Percentiles rank a stretch among this genome's conserved stretches.
phyloP scores from a whole-genome alignment of 2,329 filamentous ascomycete genomes.

The Balansia obtecta region DNA sequence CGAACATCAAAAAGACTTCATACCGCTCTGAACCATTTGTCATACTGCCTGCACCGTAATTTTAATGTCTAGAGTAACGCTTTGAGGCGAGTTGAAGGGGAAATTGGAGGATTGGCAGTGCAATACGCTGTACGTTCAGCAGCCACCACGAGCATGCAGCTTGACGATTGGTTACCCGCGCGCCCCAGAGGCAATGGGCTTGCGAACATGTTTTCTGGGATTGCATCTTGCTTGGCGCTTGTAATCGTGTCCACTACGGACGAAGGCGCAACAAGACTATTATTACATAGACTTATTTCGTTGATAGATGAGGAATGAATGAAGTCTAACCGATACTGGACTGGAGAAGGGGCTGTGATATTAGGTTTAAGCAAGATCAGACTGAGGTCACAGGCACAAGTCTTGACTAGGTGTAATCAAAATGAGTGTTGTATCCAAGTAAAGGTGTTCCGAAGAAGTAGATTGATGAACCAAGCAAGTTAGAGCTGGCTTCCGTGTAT shows the following conservation, averaged over 20 bases:
- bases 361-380: no score
- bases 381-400: not conserved
- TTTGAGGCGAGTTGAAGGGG: not conserved
- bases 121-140: not conserved
- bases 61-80: not conserved
- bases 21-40: conserved; percentile 24
- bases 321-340: not conserved
- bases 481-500: not conserved
- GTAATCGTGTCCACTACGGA: not conserved
- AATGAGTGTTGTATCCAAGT: not conserved
- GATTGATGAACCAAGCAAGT: not conserved
- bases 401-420: not conserved
- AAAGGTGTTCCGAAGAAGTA: not conserved
- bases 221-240: not conserved
- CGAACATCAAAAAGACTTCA: conserved; percentile 46
- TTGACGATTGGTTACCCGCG: not conserved
- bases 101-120: not conserved
- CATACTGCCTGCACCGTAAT: conserved; percentile 1
- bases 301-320: not conserved
- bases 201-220: not conserved
- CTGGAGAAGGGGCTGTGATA: no score
- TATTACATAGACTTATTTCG: not conserved
- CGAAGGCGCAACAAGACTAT: not conserved
- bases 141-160: not conserved
- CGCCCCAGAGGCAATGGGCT: not conserved